Evolutionary conservation across 140 eudicot species (phyloP), one percentile per base, ranked within the genome.

Genomic region (Eryngium alpinum): DNA sequence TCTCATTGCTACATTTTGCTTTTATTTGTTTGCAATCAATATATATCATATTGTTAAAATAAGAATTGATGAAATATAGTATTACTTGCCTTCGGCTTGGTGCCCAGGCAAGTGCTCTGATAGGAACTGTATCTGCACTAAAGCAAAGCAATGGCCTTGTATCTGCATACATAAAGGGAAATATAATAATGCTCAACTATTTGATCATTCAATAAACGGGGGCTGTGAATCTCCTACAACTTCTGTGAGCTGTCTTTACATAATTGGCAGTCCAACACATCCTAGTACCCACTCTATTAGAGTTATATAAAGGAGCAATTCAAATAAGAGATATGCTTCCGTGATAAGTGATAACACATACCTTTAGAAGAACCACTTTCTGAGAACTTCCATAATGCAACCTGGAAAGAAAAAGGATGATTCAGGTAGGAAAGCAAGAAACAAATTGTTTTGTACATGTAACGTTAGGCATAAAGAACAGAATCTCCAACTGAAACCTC

Each of bases 21-120:
- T 29, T 29, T 25, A 4, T 60, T 79, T 34, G n/a, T n/a, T 43
- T 43, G 24, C 46, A 38, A 38, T 38, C 46, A 38, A 2, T 38
- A 38, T 38, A 38, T 7, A 38, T 4, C 7, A 38, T 43, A 24
- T 63, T 60, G 22, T 43, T 34, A 49, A 5, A 19, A 63, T 38
- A 7, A 38, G 17, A 0, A 25, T 72, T 16, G 75, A 28, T 38
- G 16, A 65, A 63, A 65, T 52, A 52, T 28, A 46, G 70, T 62
- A 66, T 34, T 19, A 65, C 91, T 52, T 71, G 93, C 99, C 99
- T 94, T 79, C 85, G 87, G 63, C 59, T 69, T 80, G 99, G 99
- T 73, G 98, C 96, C 99, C 99, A 96, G 49, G 92, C 88, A 79
- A 95, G 89, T 77, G 97, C 83, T 79, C 99, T 88, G 75, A 95